These are phyloP conservation scores for Populus alba DNA, from an alignment of 345 rosid species.

Conservation along the genomic window DNA sequence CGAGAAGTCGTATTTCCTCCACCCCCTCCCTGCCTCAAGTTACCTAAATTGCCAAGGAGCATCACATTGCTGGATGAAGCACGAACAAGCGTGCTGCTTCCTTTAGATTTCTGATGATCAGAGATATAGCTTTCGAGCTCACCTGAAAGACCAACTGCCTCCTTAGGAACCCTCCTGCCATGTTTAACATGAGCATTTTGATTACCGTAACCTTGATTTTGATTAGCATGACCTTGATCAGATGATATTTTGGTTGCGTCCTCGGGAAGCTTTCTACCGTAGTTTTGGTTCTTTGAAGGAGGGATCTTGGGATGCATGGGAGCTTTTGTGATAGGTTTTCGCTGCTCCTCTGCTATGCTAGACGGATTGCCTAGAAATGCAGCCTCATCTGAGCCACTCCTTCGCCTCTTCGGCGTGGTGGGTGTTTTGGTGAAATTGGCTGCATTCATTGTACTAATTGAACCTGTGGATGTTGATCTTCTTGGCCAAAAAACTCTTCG, in stretches of 20 bases:
- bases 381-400: constrained; percentile 50
- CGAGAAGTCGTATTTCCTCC: constrained; percentile 19
- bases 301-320: constrained; percentile 31
- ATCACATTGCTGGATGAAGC: constrained; percentile 87
- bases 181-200: constrained; percentile 32
- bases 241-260: constrained; percentile 2
- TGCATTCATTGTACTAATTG: constrained; percentile 30
- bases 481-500: constrained; percentile 53
- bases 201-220: not conserved
- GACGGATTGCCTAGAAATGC: constrained; percentile 20
- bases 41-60: constrained; percentile 74
- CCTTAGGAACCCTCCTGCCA: constrained; percentile 52
- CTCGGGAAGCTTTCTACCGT: constrained; percentile 15
- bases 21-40: constrained; percentile 57
- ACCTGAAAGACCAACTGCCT: constrained; percentile 63
- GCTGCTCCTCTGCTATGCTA: constrained; percentile 15
- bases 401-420: constrained; percentile 40
- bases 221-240: not conserved
- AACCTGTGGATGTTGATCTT: constrained; percentile 55
- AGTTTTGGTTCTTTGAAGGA: constrained; percentile 21
- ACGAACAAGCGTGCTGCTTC: constrained; percentile 52
- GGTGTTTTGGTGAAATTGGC: constrained; percentile 39
- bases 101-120: constrained; percentile 63
- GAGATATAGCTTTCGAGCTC: constrained; percentile 81
- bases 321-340: constrained; percentile 31